These are phyloP conservation scores for Penicillium cinerascens DNA, from an alignment of 495 filamentous ascomycete species.

Conservation along the genomic window DNA sequence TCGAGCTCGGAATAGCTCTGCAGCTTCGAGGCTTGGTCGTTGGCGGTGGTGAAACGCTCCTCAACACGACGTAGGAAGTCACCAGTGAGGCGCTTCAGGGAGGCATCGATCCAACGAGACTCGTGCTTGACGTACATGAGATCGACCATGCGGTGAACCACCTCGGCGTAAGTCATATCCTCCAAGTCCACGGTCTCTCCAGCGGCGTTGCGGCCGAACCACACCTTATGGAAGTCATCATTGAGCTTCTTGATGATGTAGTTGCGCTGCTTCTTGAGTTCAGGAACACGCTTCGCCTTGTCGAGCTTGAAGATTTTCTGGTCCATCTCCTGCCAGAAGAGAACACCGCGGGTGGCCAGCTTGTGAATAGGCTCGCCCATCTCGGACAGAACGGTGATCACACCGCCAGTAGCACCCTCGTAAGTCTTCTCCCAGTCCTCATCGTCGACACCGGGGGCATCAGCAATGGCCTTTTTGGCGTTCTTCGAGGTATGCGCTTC, in stretches of 20 bases:
- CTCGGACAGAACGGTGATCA: conserved; percentile 95
- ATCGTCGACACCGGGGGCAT: conserved; percentile 85
- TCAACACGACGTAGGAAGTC: conserved; percentile 96
- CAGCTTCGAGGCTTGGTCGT: conserved; percentile 69
- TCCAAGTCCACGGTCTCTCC: conserved; percentile 83
- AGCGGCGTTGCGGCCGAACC: conserved; percentile 88
- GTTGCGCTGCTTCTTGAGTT: conserved; percentile 85
- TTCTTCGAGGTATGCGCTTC: conserved; percentile 90
- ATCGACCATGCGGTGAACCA: conserved; percentile 90
- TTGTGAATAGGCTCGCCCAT: conserved; percentile 99
- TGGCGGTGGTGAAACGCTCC: conserved; percentile 72
- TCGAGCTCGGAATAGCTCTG: conserved; percentile 88
- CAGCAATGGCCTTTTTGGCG: conserved; percentile 92
- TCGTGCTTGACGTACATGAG: conserved; percentile 95
- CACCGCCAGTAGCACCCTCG: conserved; percentile 83
- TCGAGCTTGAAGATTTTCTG: conserved; percentile 95
- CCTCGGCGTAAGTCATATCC: conserved; percentile 96
- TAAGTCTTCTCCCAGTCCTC: conserved; percentile 95
- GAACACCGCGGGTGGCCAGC: conserved; percentile 88
- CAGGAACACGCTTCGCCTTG: conserved; percentile 87
- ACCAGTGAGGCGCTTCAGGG: conserved; percentile 74
- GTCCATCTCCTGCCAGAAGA: conserved; percentile 98
- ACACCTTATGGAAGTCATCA: conserved; percentile 97
- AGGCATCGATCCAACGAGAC: conserved; percentile 88
- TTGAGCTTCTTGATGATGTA: conserved; percentile 98